These are phyloP conservation scores for Novymonas esmeraldas DNA, from an alignment of 208 protist genomes.

Conservation along the genomic window DNA sequence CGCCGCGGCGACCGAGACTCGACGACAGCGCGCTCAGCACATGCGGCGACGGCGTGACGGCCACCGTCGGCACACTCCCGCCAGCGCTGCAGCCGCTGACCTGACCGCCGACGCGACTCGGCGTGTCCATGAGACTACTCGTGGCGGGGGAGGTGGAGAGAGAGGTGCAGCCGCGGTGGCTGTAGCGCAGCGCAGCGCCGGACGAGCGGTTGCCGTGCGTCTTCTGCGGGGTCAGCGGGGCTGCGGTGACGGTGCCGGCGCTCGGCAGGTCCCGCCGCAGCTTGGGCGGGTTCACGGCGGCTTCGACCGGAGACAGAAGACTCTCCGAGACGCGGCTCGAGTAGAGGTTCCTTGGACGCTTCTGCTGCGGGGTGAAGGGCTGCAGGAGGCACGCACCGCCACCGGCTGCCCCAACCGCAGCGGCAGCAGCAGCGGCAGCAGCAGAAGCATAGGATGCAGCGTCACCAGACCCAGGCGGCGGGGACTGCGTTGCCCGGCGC, in stretches of 20 bases:
- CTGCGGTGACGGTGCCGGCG: not conserved
- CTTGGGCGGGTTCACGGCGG: not conserved
- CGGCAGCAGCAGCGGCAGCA: not conserved
- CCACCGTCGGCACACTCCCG: constrained; percentile 8
- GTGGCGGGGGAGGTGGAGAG: constrained; percentile 8
- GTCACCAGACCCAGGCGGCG: not conserved
- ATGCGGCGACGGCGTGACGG: not conserved
- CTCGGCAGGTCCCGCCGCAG: not conserved
- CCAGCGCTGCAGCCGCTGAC: not conserved
- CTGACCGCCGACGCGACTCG: not conserved
- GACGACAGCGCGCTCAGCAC: not conserved
- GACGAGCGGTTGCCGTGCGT: not conserved
- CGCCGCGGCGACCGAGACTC: not conserved
- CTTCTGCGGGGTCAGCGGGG: not conserved
- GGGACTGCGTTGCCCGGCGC: constrained; percentile 11
- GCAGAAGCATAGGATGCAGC: too few relatives aligned
- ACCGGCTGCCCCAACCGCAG: not conserved
- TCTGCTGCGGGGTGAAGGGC: constrained; percentile 18
- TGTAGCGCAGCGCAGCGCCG: not conserved
- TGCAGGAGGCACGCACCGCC: constrained; percentile 5
- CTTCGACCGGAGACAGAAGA: not conserved
- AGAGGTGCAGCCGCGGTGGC: constrained; percentile 8
- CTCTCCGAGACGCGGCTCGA: not conserved
- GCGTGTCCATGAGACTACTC: constrained; percentile 1
- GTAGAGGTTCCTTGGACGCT: constrained; percentile 12